Conservation (phyloP, 768 basidiomycete genomes). For the Mycena latifolia region DNA sequence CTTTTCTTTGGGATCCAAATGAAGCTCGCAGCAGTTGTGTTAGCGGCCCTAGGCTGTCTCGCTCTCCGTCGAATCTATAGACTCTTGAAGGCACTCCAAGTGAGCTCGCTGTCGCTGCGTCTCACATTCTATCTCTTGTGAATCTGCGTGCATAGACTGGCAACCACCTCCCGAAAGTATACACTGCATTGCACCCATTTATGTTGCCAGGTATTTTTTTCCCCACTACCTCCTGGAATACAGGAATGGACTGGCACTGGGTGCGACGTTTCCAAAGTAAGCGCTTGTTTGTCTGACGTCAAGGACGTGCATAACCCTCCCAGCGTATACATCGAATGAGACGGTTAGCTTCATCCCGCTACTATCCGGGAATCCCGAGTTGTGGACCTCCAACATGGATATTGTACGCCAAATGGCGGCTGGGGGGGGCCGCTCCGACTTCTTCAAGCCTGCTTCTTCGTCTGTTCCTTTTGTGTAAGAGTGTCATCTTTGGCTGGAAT, state of each 20-base stretch:
- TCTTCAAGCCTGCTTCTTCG: constrained; percentile 52
- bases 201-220: constrained; percentile 41
- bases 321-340: constrained; percentile 38
- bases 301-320: not conserved
- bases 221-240: constrained; percentile 43
- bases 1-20: not conserved
- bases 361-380: constrained; percentile 47
- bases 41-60: not conserved
- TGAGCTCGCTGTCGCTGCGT: constrained; percentile 1
- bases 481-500: not conserved
- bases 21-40: not conserved
- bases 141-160: not conserved
- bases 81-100: constrained; percentile 7
- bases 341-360: constrained; percentile 42
- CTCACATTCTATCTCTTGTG: not conserved
- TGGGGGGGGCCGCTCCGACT: constrained; percentile 54
- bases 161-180: constrained; percentile 40
- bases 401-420: constrained; percentile 57
- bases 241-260: constrained; percentile 43
- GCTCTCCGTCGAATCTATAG: constrained; percentile 13
- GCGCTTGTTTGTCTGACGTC: constrained; percentile 1
- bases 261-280: constrained; percentile 39
- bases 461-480: constrained; percentile 49
- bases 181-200: constrained; percentile 45
- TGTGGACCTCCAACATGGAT: constrained; percentile 61